Evolutionary conservation across 2,329 filamentous ascomycete genomes (phyloP), one percentile per base, ranked within the genome.

Genomic region (Akanthomyces dipterigenus): DNA sequence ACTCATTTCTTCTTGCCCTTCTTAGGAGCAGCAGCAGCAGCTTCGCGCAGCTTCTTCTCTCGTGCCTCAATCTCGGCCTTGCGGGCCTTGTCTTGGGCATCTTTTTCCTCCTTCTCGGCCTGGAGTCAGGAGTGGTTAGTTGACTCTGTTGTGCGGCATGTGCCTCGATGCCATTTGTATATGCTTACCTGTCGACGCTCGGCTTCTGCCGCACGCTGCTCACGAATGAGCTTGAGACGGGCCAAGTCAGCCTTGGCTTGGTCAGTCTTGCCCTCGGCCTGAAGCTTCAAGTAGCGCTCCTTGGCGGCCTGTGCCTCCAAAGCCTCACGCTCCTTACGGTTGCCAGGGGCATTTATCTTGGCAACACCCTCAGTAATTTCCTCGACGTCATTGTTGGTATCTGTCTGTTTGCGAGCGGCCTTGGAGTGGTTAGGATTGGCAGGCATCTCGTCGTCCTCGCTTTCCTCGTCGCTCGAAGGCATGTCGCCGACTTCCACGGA

Each of bases 251-350:
- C 88, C 73, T 91, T 89, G 53, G 93, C 93, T 81, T 97, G 90
- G 64, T 99, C 95, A 49, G 95, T 98, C 86, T 98, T 98, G 70
- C 93, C 93, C 71, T 92, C 89, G 62, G 92, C 90, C 70, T 97
- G 93, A 69, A 97, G 75, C 77, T 96, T 96, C 80, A 91, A 85
- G 72, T 96, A 97, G 67, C 87, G 84, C 80, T 96, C 93, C 74
- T 92, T 93, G 34, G 91, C 91, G 72, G 93, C 89, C 65, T 89
- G 88, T 1, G 93, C 93, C 77, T 96, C 89, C 38, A 95, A 71
- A 2, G 93, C 90, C 78, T 98, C 83, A 69, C 83, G 73, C 77
- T 87, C 81, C 73, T 83, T 76, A 59, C 82, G 74, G 70, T 75
- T 84, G 64, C 68, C 70, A 34, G 73, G 71, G 46, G 82, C 72